phyloP scores from a whole-genome alignment of 805 yeast genomes.

The Nakazawaea laoshanensis region DNA sequence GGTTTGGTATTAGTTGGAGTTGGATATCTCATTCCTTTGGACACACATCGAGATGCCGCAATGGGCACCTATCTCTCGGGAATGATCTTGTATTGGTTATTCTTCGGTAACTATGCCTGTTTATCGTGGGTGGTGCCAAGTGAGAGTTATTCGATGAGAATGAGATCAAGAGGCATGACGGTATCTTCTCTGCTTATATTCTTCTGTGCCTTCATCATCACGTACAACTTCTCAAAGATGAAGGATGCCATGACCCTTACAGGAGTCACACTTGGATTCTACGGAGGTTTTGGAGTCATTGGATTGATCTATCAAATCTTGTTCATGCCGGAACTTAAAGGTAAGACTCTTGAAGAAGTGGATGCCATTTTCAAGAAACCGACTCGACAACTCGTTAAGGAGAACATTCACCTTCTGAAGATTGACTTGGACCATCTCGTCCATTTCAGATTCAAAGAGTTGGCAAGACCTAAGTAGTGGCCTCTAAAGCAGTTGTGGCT shows the following conservation, averaged over 20 bases:
- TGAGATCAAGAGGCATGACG: constrained; percentile 61
- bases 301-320: constrained; percentile 46
- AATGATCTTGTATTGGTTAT: constrained; percentile 52
- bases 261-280: constrained; percentile 58
- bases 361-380: constrained; percentile 52
- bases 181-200: constrained; percentile 47
- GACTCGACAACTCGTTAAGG: constrained; percentile 26
- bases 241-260: constrained; percentile 47
- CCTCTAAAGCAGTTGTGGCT: neutral
- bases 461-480: constrained; percentile 1
- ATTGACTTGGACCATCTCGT: constrained; percentile 1
- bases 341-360: constrained; percentile 65
- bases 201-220: constrained; percentile 55
- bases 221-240: constrained; percentile 56
- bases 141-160: constrained; percentile 49
- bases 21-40: constrained; percentile 37
- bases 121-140: constrained; percentile 65
- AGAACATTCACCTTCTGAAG: constrained; percentile 21
- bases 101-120: constrained; percentile 60
- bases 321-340: constrained; percentile 67
- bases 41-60: constrained; percentile 30
- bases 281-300: constrained; percentile 55
- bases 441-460: constrained; percentile 3
- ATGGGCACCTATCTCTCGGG: constrained; percentile 59
- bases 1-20: constrained; percentile 55